phyloP scores from a whole-genome alignment of 2,329 filamentous ascomycete genomes.

The Podosphaera xanthii region DNA sequence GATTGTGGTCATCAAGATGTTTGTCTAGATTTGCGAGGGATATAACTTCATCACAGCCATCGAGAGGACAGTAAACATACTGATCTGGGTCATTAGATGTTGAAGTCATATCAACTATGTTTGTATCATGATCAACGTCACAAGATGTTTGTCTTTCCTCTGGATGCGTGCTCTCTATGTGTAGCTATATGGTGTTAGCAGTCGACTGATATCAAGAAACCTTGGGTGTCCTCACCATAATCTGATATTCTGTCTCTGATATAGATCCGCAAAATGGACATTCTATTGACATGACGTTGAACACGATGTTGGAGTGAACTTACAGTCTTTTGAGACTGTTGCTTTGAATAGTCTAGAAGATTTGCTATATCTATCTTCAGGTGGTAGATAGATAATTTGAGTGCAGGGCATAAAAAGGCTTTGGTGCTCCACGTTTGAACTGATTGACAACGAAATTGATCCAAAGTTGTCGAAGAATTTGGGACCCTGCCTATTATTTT shows the following conservation, averaged over 20 bases:
- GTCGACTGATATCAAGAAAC: not conserved
- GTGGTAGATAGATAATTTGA: too few relatives aligned
- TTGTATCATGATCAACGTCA: constrained; percentile 12
- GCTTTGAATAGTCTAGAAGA: too few relatives aligned
- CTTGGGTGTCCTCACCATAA: constrained; percentile 16
- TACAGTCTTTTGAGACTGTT: too few relatives aligned
- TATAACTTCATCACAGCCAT: constrained; percentile 36
- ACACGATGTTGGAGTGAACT: not conserved
- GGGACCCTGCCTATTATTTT: too few relatives aligned
- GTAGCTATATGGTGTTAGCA: constrained; percentile 7
- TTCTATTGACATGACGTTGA: not conserved
- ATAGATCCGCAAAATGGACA: constrained; percentile 19
- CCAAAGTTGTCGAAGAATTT: too few relatives aligned
- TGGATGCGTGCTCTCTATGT: constrained; percentile 15
- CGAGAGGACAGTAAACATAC: constrained; percentile 30
- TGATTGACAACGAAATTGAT: too few relatives aligned
- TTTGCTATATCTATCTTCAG: too few relatives aligned
- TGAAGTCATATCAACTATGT: constrained; percentile 6
- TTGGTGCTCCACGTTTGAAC: too few relatives aligned
- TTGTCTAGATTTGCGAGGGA: constrained; percentile 27
- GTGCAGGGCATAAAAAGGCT: too few relatives aligned
- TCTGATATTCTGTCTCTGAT: constrained; percentile 17
- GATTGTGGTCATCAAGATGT: constrained; percentile 34
- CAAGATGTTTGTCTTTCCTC: constrained; percentile 14
- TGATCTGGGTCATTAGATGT: constrained; percentile 13